A percentile compares a stretch with the other conserved stretches of the same genome.
phyloP scores from a whole-genome alignment of 2,329 filamentous ascomycete species.

The Arthrobotrys pseudoclavata region DNA sequence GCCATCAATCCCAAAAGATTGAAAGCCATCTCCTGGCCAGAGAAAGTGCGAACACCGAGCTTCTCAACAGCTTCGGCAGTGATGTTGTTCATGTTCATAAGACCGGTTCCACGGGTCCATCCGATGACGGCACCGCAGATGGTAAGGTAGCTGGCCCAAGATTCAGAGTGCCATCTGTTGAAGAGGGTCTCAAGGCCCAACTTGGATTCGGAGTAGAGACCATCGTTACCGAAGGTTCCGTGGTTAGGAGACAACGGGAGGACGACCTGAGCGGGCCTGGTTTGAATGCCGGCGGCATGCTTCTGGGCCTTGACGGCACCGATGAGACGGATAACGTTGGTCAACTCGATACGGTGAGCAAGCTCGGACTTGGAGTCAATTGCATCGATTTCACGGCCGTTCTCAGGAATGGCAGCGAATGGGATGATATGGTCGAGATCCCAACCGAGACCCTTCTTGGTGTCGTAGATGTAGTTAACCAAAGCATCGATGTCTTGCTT shows the following conservation, averaged over 20 bases:
- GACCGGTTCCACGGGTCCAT: conserved; percentile 97
- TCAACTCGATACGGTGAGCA: conserved; percentile 98
- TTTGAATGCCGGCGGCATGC: conserved; percentile 87
- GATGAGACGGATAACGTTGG: conserved; percentile 91
- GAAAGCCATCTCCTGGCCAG: conserved; percentile 99
- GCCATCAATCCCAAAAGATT: conserved; percentile 97
- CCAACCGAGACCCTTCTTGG: conserved; percentile 97
- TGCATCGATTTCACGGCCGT: conserved; percentile 94
- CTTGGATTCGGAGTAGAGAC: conserved; percentile 98
- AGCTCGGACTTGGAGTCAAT: conserved; percentile 98
- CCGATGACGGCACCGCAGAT: conserved; percentile 98
- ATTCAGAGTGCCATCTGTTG: conserved; percentile 98
- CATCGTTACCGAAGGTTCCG: conserved; percentile 97
- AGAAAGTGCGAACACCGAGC: conserved; percentile 97
- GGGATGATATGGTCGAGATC: conserved; percentile 96
- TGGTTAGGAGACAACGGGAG: conserved; percentile 97
- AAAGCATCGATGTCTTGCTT: conserved; percentile 97
- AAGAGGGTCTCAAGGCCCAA: conserved; percentile 96
- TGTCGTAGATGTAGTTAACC: conserved; percentile 94
- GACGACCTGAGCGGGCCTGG: conserved; percentile 94
- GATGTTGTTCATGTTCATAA: conserved; percentile 98
- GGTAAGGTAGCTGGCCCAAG: conserved; percentile 96
- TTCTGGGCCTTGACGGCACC: conserved; percentile 94
- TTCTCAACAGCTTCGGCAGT: conserved; percentile 97
- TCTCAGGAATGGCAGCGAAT: conserved; percentile 97